Base-by-base conservation (phyloP, 2,329 filamentous ascomycete genomes). In the Colletotrichum sp. region DNA sequence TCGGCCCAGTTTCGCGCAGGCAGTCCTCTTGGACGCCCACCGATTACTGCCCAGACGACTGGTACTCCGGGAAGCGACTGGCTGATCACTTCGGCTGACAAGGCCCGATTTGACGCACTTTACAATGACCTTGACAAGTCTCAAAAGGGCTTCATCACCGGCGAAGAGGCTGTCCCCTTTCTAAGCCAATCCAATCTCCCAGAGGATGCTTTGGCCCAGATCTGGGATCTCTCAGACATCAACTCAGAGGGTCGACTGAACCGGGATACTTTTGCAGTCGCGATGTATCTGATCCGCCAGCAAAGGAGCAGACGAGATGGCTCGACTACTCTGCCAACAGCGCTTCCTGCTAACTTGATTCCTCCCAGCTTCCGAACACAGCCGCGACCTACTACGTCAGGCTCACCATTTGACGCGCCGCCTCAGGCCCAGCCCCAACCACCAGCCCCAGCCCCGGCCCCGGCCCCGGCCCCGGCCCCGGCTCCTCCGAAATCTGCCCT, bases 201-300 rank as follows among this genome's bases (percentile, higher is more conserved):
- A 1, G 96, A 99, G 82, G 96, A 98, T 81, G 92, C 92, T 12
- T 88, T 99, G 69, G 97, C 97, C 34, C 95, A 98, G 80, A 98
- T 99, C 78, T 99, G 97, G 97, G 97, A 99, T 83, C 91, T 99
- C 34, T 94, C 97, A 16, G 97, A 99, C 85, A 95, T 98, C 85
- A 95, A 95, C 82, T 97, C 95, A 9, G 94, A 96, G 79, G 97
- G 97, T 13, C 93, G 94, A 73, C 88, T 99, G 72, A 96, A 91
- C 63, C 92, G 92, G 80, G 97, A 99, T 79, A 96, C 98, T 80
- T 99, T 99, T 82, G 96, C 97, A 0, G 96, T 99, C 63, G 96
- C 97, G 69, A 98, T 99, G 96, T 98, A 98, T 83, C 89, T 99
- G 67, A 98, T 99, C 80, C 92, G 96, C 77, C 95, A 98, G 83